Evolutionary conservation across 306 rosid species (phyloP).

Genomic region (Urtica urens): DNA sequence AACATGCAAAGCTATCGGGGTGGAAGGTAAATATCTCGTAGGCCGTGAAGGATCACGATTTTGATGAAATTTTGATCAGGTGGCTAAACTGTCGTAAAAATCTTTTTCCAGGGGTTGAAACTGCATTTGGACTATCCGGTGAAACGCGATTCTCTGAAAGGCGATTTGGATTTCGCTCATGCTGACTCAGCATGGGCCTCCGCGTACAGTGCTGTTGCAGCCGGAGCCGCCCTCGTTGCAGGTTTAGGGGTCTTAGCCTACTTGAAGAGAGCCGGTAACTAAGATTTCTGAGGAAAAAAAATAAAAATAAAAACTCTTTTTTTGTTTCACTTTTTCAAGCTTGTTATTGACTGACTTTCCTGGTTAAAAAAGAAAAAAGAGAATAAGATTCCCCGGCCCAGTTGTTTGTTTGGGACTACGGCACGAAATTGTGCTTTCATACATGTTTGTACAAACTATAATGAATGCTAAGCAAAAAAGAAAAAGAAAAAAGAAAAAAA

Average conservation of each 20-base stretch:
- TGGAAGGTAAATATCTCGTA: slow-evolving; percentile 53
- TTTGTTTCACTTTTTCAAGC: too few relatives aligned
- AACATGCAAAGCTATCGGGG: slow-evolving; percentile 78
- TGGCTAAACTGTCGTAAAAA: too few relatives aligned
- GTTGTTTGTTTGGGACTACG: slow-evolving; percentile 12
- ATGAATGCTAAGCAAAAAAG: slow-evolving; percentile 3
- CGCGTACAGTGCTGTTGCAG: slow-evolving; percentile 46
- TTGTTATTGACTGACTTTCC: neutral
- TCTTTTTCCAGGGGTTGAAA: slow-evolving; percentile 58
- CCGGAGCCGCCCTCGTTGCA: slow-evolving; percentile 64
- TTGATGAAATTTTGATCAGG: neutral
- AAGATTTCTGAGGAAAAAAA: neutral
- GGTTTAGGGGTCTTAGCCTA: slow-evolving; percentile 51
- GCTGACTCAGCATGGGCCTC: slow-evolving; percentile 52
- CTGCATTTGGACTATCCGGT: slow-evolving; percentile 81
- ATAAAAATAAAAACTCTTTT: neutral
- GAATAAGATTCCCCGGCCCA: slow-evolving; percentile 3
- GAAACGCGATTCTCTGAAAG: slow-evolving; percentile 17
- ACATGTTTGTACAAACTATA: slow-evolving; percentile 16
- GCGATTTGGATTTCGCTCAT: slow-evolving; percentile 27
- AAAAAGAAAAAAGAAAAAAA: slow-evolving; percentile 1
- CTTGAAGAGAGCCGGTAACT: slow-evolving; percentile 35
- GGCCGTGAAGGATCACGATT: neutral
- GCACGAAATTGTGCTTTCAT: slow-evolving; percentile 20
- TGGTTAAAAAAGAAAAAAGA: too few relatives aligned